Base-by-base conservation (phyloP, 768 basidiomycete genomes). In the Pleurotus eryngii region DNA sequence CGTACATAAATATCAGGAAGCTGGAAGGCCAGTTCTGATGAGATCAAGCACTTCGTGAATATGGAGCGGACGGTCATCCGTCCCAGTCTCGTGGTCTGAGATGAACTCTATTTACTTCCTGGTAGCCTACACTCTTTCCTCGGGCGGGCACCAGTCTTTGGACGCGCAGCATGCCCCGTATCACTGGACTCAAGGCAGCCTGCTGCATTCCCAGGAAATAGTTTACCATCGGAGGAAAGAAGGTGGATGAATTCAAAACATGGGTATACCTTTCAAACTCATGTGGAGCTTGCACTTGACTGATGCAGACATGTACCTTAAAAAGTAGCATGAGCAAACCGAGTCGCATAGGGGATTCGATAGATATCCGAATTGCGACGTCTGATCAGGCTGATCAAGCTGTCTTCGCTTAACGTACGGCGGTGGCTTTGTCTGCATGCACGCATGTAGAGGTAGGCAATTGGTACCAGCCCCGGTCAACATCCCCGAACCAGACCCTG, bases 61-160 rank as follows among this genome's bases (percentile, higher is more conserved):
- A 45, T 45, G 42, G 42, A 45, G n/a, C 42, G 18, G 51, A 42
- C 37, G 51, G 39, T 22, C 51, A 40, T 24, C 51, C 51, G 51
- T 26, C 15, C 51, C 51, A 54, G 37, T 54, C 51, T 39, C 51
- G 37, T 54, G 51, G 51, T 38, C 42, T 39, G 20, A 40, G 38
- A 11, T 42, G 18, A 42, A 39, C 39, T 20, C 11, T 54, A 54
- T 54, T 43, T 54, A 54, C 51, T 54, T 54, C 51, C 51, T 30
- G 51, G 51, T 54, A 43, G 43, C 30, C 9, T 54, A 42, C 18
- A 20, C 38, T 40, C n/a, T n/a, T 54, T 54, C 37, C 17, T 18
- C 51, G 51, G 35, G 35, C 38, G 49, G 22, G 46, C 20, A 15
- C 17, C 43, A 15, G 9, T 22, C 46, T 9, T 15, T 15, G 18